Evolutionary conservation across 306 rosid species (phyloP), one percentile per base, ranked within the genome.

Genomic region (Prunus persica): DNA sequence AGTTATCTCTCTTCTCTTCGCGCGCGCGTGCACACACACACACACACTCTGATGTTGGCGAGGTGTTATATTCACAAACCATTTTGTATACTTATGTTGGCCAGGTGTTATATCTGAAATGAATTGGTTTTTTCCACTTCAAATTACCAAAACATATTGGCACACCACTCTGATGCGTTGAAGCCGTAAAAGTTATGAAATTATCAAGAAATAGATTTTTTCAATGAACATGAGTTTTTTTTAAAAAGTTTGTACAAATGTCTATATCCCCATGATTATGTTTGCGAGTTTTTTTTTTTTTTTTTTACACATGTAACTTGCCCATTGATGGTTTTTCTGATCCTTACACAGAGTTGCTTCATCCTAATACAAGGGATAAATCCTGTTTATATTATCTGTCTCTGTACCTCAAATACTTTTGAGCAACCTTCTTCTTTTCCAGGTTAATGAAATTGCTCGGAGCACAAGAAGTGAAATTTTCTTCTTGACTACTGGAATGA

Each of bases 381-480:
- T 56, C 38, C 8, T 49, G 28, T 65, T 30, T 30, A 15, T 54
- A 46, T 52, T n/a, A n/a, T 27, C 54, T 72, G 15, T 19, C 56
- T 70, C 15, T 62, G 9, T 56, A 79, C n/a, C 38, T 73, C 45
- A 76, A 41, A 71, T 46, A 25, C 41, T 65, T 43, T 51, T 71
- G 46, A 72, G 43, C 8, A 2, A 22, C 70, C 73, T 55, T 22
- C 67, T 52, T 38, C 28, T 64, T 80, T 57, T 72, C 67, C 81
- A 94, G 98, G 97, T 94, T 38, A 94, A 94, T 82, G 98, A 94
- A 84, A 94, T 94, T 86, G 93, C 98, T 49, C 90, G 98, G 98
- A 92, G 90, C 87, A 92, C 89, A 92, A 90, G 90, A 3, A 96
- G 96, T 56, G 98, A 94, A 75, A 87, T 87, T 90, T 94, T 94